Base-by-base conservation (phyloP, 78 protist genomes). In the Tieghemostelium lacteum region DNA sequence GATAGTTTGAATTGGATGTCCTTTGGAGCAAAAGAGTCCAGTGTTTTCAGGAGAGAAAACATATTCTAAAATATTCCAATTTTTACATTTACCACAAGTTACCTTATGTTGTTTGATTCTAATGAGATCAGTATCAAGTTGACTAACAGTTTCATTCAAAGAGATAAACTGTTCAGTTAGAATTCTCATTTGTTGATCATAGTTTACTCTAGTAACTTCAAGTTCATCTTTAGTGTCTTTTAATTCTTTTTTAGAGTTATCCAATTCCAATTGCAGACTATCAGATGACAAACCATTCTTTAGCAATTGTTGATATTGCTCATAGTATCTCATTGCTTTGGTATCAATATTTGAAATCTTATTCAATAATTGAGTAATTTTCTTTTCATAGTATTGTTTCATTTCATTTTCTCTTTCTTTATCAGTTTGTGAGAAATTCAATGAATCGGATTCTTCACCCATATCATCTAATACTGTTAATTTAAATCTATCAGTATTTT, bases 351-450 rank as follows among this genome's bases (percentile, higher is more conserved):
- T 83, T 52, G 91, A 83, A n/a, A 83, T 83, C 49, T 83, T 83
- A 45, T 83, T 83, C 28, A 83, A 69, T 12, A 83, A 31, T 39
- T 83, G 91, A n/a, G 76, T 83, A 57, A 83, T 83, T 72, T 70
- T 83, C 28, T 66, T 69, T 26, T 83, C 91, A 70, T 69, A 83
- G 33, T 70, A 83, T 26, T 58, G 45, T 58, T 45, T 83, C 91
- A 83, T 83, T 45, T 83, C 91, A 7, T 83, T 83, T 39, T 83
- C 91, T 69, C 91, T 83, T 69, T 83, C 91, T n/a, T 83, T 83
- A 45, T 83, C 91, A 50, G 74, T 62, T 20, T 63, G 33, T 58
- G 91, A 58, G 31, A 83, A 83, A 29, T 69, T 83, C 10, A 83
- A 33, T 57, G 91, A 54, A 54, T 83, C 78, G 10, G 72, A 58